Conservation (phyloP, 108 stramenopile species). For the Pelagomonas calceolata region DNA sequence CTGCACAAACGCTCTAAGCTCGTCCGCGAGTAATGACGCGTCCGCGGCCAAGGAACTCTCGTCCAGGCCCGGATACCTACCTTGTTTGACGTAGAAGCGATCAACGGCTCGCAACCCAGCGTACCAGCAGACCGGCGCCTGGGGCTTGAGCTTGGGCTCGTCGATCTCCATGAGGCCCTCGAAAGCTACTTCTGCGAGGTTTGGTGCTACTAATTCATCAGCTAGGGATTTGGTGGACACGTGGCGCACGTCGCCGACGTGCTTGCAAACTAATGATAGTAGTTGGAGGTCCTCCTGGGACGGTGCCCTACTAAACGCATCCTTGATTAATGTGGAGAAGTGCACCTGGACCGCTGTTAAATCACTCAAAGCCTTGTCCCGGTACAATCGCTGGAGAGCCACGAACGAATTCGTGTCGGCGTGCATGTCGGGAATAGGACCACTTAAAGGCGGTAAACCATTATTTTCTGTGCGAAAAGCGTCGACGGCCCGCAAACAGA, state of each 20-base stretch:
- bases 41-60: conserved; percentile 36
- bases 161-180: background rate
- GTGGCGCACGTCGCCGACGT: conserved; percentile 49
- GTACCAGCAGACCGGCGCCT: conserved; percentile 68
- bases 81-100: conserved; percentile 46
- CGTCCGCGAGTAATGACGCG: conserved; percentile 33
- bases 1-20: conserved; percentile 36
- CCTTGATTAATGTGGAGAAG: too few species aligned
- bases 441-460: conserved; percentile 61
- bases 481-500: background rate
- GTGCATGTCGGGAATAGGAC: conserved; percentile 85
- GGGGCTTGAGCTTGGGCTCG: conserved; percentile 7
- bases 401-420: conserved; percentile 66
- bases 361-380: conserved; percentile 35
- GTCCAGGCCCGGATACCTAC: conserved; percentile 62
- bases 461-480: background rate
- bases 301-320: too few species aligned
- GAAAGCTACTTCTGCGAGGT: conserved; percentile 15
- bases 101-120: conserved; percentile 64
- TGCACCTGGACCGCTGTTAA: too few species aligned
- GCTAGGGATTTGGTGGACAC: conserved; percentile 43
- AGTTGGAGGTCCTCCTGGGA: too few species aligned
- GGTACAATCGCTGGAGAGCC: conserved; percentile 63
- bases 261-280: conserved; percentile 55
- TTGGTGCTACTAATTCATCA: conserved; percentile 36